These are phyloP conservation scores for Fusarium tjaetaba DNA, from an alignment of 2,329 filamentous ascomycete species.

Conservation along the genomic window DNA sequence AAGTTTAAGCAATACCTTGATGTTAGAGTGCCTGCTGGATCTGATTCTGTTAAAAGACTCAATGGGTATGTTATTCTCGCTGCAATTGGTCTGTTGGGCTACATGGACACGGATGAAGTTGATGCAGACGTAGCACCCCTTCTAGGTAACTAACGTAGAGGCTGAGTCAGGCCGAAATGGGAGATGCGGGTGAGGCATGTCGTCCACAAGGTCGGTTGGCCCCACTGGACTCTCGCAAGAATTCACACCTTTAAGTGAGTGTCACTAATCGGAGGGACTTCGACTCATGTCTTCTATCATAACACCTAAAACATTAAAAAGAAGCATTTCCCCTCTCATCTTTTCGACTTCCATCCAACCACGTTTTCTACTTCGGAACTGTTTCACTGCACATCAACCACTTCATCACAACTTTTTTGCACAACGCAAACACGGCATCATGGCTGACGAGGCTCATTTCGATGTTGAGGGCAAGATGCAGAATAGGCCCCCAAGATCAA, in stretches of 20 bases:
- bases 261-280: neutral
- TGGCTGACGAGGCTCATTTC: constrained; percentile 33
- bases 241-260: neutral
- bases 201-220: neutral
- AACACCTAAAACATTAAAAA: neutral
- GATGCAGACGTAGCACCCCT: neutral
- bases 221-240: constrained; percentile 9
- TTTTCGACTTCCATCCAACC: neutral
- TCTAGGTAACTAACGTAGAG: neutral
- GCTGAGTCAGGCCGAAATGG: constrained; percentile 42
- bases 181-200: constrained; percentile 2
- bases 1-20: neutral
- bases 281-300: constrained; percentile 7
- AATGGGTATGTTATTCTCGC: neutral
- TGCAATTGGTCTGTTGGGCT: neutral
- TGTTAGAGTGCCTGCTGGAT: neutral
- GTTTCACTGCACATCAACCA: neutral
- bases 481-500: constrained; percentile 33
- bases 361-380: neutral
- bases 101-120: neutral
- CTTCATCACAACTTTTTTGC: neutral
- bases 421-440: constrained; percentile 10
- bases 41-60: neutral
- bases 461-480: constrained; percentile 42
- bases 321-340: neutral